phyloP scores from a whole-genome alignment of 1,139 yeast genomes.

The Yamadazyma membranifaciens region DNA sequence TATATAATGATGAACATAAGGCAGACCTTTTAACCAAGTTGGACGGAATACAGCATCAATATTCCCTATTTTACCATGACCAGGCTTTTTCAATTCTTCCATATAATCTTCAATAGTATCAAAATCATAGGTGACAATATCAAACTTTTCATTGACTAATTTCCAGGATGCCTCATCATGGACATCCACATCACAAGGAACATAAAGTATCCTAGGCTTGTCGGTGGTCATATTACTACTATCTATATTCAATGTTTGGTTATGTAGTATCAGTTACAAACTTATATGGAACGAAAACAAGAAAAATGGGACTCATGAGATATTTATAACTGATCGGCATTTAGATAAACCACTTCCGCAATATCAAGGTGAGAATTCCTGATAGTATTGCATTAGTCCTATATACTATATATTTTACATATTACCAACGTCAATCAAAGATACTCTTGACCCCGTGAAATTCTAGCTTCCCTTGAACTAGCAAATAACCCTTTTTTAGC shows the following conservation, averaged over 20 bases:
- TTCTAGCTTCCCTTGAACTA: constrained; percentile 10
- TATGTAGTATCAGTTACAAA: not conserved
- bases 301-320: too few species aligned
- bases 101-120: constrained; percentile 28
- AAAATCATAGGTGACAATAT: constrained; percentile 29
- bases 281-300: too few species aligned
- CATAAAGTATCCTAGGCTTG: constrained; percentile 29
- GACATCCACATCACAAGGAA: constrained; percentile 32
- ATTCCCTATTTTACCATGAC: constrained; percentile 27
- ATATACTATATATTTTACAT: too few species aligned
- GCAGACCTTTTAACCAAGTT: constrained; percentile 32
- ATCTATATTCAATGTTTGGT: not conserved
- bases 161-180: constrained; percentile 33
- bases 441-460: constrained; percentile 6
- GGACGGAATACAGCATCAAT: constrained; percentile 34
- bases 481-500: constrained; percentile 17
- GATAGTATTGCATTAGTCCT: too few species aligned
- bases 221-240: not conserved
- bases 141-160: constrained; percentile 27
- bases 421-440: not conserved
- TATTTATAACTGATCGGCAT: too few species aligned
- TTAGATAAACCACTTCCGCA: too few species aligned
- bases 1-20: constrained; percentile 30
- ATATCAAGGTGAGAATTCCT: too few species aligned
- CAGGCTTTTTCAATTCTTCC: constrained; percentile 27